Percentiles rank a stretch among this genome's conserved stretches.
phyloP scores from a whole-genome alignment of 1,284 basidiomycete species.

The Exobasidium cylindrosporum region DNA sequence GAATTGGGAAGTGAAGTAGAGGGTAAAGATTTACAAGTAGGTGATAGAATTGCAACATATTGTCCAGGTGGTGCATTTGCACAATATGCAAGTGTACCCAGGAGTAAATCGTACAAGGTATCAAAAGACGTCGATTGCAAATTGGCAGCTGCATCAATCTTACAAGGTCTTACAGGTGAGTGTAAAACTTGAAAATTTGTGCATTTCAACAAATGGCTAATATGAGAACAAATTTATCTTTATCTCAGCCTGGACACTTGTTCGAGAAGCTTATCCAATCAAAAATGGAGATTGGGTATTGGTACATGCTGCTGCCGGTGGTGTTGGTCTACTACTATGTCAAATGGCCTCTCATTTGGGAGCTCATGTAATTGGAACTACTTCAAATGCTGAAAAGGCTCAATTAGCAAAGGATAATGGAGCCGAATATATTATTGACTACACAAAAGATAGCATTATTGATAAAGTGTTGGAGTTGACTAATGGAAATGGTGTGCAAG shows the following conservation, averaged over 20 bases:
- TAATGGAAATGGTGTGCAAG: slow-evolving; percentile 73
- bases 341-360: slow-evolving; percentile 63
- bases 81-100: slow-evolving; percentile 71
- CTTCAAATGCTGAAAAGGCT: slow-evolving; percentile 79
- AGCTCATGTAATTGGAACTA: slow-evolving; percentile 90
- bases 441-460: slow-evolving; percentile 58
- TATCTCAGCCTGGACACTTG: slow-evolving; percentile 66
- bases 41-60: slow-evolving; percentile 64
- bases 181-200: not conserved
- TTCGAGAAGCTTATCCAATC: slow-evolving; percentile 78
- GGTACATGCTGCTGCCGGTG: slow-evolving; percentile 85
- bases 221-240: not conserved
- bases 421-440: slow-evolving; percentile 81
- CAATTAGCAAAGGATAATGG: slow-evolving; percentile 75
- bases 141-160: slow-evolving; percentile 66
- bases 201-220: not conserved
- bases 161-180: slow-evolving; percentile 72
- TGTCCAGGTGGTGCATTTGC: slow-evolving; percentile 68
- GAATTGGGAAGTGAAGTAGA: slow-evolving; percentile 58
- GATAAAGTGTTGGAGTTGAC: slow-evolving; percentile 64
- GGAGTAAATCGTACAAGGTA: slow-evolving; percentile 65
- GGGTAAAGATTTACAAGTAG: slow-evolving; percentile 60
- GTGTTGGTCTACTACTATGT: slow-evolving; percentile 61
- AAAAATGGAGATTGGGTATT: slow-evolving; percentile 66
- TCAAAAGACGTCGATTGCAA: slow-evolving; percentile 62